Evolutionary conservation across 179 eudicot species (phyloP), one percentile per base, ranked within the genome.

Genomic region (Beta lomatogona): DNA sequence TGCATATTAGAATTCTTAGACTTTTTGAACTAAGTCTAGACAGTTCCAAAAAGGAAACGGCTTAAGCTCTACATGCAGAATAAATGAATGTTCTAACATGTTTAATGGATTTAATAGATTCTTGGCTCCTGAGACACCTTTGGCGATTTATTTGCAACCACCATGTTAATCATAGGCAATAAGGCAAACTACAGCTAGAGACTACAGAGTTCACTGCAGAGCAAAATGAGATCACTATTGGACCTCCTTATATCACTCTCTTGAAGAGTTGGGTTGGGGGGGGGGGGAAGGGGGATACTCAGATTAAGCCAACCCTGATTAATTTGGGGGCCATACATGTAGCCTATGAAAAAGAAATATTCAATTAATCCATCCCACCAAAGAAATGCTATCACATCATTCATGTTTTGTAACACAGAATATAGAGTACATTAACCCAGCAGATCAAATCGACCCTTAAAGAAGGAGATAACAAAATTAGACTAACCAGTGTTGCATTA

Each of bases 401-500:
- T 36, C 64, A 28, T 10, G 14, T 15, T 52, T 45, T 22, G 21
- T 36, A 15, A 53, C 21, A 54, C 10, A 73, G 22, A 13, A 52
- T 58, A 52, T 48, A 71, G 58, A n/a, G 19, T n/a, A 18, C 65
- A 57, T 16, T 21, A 12, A 50, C 78, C 54, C 28, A 73, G 16
- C 45, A 52, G 50, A 36, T 36, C 41, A 36, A 55, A 12, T 76
- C 21, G 5, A 5, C 19, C 25, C 48, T 25, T 22, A 45, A 48
- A 57, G 66, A 52, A 48, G 41, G 41, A 36, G 41, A 36, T 55
- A 21, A 36, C 16, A 28, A 18, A 11, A 59, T 55, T 44, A 75
- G 8, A 85, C 91, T 63, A 68, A 94, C 98, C 93, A 94, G 83
- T 80, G 81, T 88, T 59, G 90, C 89, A 76, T 75, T 88, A 46